Evolutionary conservation across 331 rosid species (phyloP).

Genomic region (Quercus phellos): DNA sequence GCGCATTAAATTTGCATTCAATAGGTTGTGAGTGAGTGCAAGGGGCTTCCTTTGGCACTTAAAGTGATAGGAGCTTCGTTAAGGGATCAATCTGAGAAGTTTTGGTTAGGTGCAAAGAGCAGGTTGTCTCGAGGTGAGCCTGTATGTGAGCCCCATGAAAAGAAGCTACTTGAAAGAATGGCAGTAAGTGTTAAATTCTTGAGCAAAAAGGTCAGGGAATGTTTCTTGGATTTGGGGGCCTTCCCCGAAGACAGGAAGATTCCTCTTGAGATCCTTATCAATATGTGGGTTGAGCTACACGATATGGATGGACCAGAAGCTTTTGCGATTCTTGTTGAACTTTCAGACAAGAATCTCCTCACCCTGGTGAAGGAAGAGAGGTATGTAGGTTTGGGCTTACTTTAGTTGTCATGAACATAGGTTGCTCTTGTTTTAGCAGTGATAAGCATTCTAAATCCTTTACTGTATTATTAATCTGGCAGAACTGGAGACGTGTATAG

Average conservation of each 20-base stretch:
- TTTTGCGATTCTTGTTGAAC: constrained; percentile 68
- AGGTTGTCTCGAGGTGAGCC: constrained; percentile 69
- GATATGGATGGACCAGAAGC: constrained; percentile 61
- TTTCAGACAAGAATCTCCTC: constrained; percentile 76
- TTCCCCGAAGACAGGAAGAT: constrained; percentile 86
- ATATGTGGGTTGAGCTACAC: constrained; percentile 78
- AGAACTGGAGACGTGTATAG: constrained; percentile 65
- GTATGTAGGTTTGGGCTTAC: constrained; percentile 30
- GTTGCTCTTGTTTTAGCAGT: neutral
- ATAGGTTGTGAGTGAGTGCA: constrained; percentile 85
- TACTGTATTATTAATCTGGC: constrained; percentile 22
- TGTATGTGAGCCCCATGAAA: constrained; percentile 68
- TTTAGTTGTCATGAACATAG: neutral
- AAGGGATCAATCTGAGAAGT: constrained; percentile 63
- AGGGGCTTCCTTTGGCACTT: constrained; percentile 86
- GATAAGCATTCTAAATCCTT: constrained; percentile 14
- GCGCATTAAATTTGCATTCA: neutral
- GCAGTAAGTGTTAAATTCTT: constrained; percentile 56
- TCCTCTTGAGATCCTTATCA: constrained; percentile 73
- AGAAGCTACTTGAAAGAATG: constrained; percentile 60
- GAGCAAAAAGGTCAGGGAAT: constrained; percentile 48
- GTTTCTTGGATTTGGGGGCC: constrained; percentile 77
- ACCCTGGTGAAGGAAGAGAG: constrained; percentile 69
- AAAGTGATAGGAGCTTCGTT: constrained; percentile 95
- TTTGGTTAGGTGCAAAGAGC: constrained; percentile 62